Percentiles rank a stretch among this genome's conserved stretches.
Conservation (phyloP, 208 protist species). For the Kentomonas sorsogonicus region DNA sequence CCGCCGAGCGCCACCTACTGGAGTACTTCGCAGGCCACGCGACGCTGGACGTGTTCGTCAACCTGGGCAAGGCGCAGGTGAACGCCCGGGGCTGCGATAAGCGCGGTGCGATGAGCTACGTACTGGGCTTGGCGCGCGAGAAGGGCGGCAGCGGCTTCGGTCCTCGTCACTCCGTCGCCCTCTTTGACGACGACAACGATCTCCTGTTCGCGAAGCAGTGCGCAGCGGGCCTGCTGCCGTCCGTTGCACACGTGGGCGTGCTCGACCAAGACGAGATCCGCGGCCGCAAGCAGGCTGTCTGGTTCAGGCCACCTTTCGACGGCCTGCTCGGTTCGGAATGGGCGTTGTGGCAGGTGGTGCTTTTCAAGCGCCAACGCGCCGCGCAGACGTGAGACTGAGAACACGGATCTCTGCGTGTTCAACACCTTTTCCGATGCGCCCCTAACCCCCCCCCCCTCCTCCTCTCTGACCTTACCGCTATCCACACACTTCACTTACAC, state of each 20-base stretch:
- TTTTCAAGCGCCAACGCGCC: conserved; percentile 17
- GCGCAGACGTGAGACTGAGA: no score
- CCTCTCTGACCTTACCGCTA: no score
- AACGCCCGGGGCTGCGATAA: conserved; percentile 26
- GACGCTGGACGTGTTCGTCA: conserved; percentile 20
- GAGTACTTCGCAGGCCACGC: conserved; percentile 9
- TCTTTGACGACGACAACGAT: conserved; percentile 41
- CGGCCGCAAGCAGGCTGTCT: conserved; percentile 6
- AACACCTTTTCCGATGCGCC: no score
- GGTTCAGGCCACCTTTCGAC: conserved; percentile 25
- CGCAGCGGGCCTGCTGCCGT: conserved; percentile 28
- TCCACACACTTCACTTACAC: no score
- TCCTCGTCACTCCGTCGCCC: conserved; percentile 13
- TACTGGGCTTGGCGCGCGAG: conserved; percentile 6
- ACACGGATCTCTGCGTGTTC: no score
- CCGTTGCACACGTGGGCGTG: conserved; percentile 28
- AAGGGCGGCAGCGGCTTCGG: neutral
- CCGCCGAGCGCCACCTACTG: conserved; percentile 21
- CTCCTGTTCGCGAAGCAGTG: conserved; percentile 30
- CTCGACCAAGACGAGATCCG: conserved; percentile 12
- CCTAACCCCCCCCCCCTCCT: no score
- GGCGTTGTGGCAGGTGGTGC: conserved; percentile 29
- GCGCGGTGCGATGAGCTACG: conserved; percentile 18
- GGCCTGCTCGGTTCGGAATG: conserved; percentile 29
- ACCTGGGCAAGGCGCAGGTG: conserved; percentile 31